Base-by-base conservation (phyloP, 352 stramenopile genomes). In the Globisporangium paroecandrum region DNA sequence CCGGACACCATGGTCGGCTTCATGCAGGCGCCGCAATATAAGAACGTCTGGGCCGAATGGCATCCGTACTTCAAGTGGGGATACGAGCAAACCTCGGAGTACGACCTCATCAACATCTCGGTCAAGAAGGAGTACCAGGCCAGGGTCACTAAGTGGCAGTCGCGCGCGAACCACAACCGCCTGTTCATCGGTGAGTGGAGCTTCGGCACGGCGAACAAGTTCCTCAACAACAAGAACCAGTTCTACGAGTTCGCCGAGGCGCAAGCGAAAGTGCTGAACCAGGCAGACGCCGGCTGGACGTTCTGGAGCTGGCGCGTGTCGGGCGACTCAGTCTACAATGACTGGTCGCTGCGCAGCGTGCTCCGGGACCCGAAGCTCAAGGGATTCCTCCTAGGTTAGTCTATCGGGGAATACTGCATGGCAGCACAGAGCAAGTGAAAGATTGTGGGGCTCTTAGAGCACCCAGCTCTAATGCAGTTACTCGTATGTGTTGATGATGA, bases 31-130 rank as follows among this genome's bases (percentile, higher is more conserved):
- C 75, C 79, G 0, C 69, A 69, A 34, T 89, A 79, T 60, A 82
- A 51, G 20, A 95, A 95, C 47, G 85, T 93, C 8, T 93, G 85
- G 87, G 77, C 91, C 41, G 87, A 95, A 34, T 95, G 85, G 83
- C 87, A 95, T 58, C 82, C 72, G 43, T 95, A 93, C 73, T 93
- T 93, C 64, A 72, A 92, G 1, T 95, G 85, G 87, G 87, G 87
- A 60, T 91, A 89, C 69, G 79, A 93, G 65, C 58, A 81, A 8
- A 69, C 76, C 24, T 81, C 71, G 20, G 81, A 88, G 38, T 62
- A 69, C 8, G 73, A 89, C 27, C 38, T 94, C 15, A 64, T 92
- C 43, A 73, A 74, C 61, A 66, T 68, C 3, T 69, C 76, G 4
- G 76, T 92, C 25, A 53, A 64, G 62, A 81, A 73, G 12, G 62